Conservation (phyloP, 2,329 filamentous ascomycete species). For the Aspergillus terreus region DNA sequence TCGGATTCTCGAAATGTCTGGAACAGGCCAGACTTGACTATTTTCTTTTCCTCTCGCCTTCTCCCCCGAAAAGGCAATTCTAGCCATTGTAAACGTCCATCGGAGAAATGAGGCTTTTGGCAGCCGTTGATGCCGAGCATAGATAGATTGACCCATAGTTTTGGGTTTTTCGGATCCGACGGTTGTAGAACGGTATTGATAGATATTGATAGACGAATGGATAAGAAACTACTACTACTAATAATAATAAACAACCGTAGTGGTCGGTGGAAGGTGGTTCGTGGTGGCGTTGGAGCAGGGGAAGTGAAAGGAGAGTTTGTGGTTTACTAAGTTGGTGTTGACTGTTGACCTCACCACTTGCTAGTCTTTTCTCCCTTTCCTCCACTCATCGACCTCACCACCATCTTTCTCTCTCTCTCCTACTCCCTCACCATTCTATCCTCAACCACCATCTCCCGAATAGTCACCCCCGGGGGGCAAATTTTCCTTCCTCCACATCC, state of each 20-base stretch:
- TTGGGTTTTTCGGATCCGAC: background rate
- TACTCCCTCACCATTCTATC: background rate
- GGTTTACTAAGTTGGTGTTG: no score
- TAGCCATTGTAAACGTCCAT: no score
- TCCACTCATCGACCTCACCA: background rate
- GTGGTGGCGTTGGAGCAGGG: background rate
- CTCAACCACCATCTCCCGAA: background rate
- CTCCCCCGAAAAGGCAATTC: no score
- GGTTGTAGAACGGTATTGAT: no score
- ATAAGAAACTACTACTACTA: background rate
- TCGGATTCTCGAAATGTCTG: slow-evolving; percentile 1
- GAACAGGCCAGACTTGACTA: slow-evolving; percentile 4
- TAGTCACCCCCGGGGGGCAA: background rate
- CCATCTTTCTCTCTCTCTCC: background rate
- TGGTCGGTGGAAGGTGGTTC: no score
- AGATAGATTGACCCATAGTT: background rate
- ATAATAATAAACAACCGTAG: no score
- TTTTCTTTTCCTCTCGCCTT: no score
- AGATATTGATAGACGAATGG: background rate
- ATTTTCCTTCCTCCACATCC: background rate
- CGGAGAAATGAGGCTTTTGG: no score
- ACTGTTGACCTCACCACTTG: background rate
- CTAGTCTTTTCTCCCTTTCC: slow-evolving; percentile 1
- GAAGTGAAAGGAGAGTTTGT: background rate
- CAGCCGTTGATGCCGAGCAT: no score